A percentile compares a stretch with the other conserved stretches of the same genome.
Conservation (phyloP, 345 rosid genomes). For the Noccaea caerulescens region DNA sequence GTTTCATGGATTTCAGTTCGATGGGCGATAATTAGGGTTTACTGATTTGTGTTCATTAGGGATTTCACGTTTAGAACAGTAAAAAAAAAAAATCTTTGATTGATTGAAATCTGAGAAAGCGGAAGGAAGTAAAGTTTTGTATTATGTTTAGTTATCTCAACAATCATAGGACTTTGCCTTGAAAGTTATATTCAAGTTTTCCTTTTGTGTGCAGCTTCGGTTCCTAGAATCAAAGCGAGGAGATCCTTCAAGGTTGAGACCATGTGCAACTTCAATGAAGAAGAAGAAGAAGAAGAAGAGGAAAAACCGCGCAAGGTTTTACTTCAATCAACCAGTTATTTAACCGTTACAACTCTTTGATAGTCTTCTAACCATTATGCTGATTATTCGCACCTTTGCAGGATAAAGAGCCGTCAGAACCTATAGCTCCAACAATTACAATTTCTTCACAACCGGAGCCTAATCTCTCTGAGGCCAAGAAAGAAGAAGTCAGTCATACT, state of each 20-base stretch:
- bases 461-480: constrained; percentile 22
- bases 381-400: constrained; percentile 13
- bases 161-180: background rate
- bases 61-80: background rate
- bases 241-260: constrained; percentile 72
- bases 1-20: background rate
- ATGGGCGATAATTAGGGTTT: constrained; percentile 25
- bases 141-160: background rate
- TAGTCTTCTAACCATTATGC: constrained; percentile 19
- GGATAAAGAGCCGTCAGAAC: constrained; percentile 27
- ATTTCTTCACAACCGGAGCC: constrained; percentile 20
- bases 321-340: constrained; percentile 8
- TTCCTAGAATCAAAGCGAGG: constrained; percentile 75
- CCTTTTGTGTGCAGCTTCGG: constrained; percentile 61
- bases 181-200: background rate
- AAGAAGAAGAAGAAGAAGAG: constrained; percentile 57
- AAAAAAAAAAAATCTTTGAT: too few relatives aligned
- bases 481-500: background rate
- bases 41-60: background rate
- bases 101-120: background rate
- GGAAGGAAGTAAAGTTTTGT: background rate
- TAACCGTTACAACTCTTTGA: background rate
- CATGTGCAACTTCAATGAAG: constrained; percentile 80
- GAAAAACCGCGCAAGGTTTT: constrained; percentile 59
- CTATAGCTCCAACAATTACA: background rate